Percentiles rank a stretch among this genome's conserved stretches.
These are phyloP conservation scores for Auricularia cornea DNA, from an alignment of 768 basidiomycete genomes.

Conservation along the genomic window DNA sequence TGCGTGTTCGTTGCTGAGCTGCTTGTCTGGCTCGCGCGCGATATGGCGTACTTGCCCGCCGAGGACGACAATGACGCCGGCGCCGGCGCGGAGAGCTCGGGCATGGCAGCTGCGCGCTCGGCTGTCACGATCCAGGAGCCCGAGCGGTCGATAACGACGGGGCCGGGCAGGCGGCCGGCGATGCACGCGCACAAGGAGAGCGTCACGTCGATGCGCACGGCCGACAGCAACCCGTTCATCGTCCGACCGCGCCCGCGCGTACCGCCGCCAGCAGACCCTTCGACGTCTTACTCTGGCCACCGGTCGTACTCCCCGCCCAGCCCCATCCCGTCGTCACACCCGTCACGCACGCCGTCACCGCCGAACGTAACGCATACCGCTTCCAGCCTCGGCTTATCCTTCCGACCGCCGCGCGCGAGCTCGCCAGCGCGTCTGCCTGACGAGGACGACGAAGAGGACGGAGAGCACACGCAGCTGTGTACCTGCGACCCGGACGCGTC, in stretches of 20 bases:
- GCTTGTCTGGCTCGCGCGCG: slow-evolving; percentile 59
- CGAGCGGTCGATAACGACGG: too few relatives aligned
- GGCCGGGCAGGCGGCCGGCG: too few relatives aligned
- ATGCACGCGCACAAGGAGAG: background rate
- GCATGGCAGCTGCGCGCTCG: too few relatives aligned
- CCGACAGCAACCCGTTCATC: background rate
- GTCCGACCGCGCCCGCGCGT: background rate
- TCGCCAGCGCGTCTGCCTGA: background rate
- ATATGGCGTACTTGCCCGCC: slow-evolving; percentile 29
- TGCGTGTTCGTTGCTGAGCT: slow-evolving; percentile 56
- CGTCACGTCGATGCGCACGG: background rate
- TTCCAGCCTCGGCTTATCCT: background rate
- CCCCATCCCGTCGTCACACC: background rate
- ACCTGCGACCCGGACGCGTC: slow-evolving; percentile 11
- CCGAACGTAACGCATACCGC: too few relatives aligned
- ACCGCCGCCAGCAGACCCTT: too few relatives aligned
- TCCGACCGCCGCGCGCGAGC: background rate
- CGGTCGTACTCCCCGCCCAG: background rate
- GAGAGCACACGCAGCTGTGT: background rate
- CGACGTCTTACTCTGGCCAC: too few relatives aligned
- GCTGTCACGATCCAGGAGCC: too few relatives aligned
- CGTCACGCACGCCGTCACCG: background rate
- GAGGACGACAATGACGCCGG: too few relatives aligned
- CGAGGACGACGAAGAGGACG: background rate
- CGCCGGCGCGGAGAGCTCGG: too few relatives aligned